These are phyloP conservation scores for Candida fluviatilis DNA, from an alignment of 805 yeast genomes.

Conservation along the genomic window DNA sequence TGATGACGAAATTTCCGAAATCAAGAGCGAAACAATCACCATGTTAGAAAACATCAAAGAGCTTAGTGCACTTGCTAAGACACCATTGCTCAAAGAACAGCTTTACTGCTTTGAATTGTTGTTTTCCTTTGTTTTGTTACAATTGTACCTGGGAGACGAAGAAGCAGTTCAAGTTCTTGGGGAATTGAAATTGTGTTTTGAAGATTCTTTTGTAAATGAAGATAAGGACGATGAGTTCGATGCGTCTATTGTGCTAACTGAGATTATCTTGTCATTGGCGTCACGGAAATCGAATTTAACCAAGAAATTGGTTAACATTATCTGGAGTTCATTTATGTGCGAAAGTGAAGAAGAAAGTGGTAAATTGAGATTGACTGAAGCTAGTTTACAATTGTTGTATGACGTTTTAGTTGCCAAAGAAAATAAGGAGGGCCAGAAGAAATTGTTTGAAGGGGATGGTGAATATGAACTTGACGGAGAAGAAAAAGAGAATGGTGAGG, in stretches of 20 bases:
- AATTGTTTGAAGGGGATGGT: slow-evolving; percentile 62
- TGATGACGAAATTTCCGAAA: slow-evolving; percentile 53
- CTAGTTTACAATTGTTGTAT: slow-evolving; percentile 31
- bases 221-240: slow-evolving; percentile 29
- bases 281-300: slow-evolving; percentile 34
- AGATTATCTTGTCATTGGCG: slow-evolving; percentile 42
- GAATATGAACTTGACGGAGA: slow-evolving; percentile 24
- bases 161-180: slow-evolving; percentile 74
- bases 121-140: slow-evolving; percentile 71
- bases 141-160: slow-evolving; percentile 69
- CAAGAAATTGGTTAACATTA: slow-evolving; percentile 32
- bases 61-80: slow-evolving; percentile 16
- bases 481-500: slow-evolving; percentile 24
- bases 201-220: slow-evolving; percentile 33
- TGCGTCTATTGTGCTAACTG: slow-evolving; percentile 34
- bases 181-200: slow-evolving; percentile 65
- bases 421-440: slow-evolving; percentile 74
- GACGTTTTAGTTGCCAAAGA: slow-evolving; percentile 54
- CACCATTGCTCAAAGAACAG: slow-evolving; percentile 29
- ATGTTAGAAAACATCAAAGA: slow-evolving; percentile 34
- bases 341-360: slow-evolving; percentile 21
- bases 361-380: slow-evolving; percentile 21
- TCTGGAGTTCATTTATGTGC: slow-evolving; percentile 41
- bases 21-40: slow-evolving; percentile 47
- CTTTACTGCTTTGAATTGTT: slow-evolving; percentile 69